phyloP scores from a whole-genome alignment of 768 basidiomycete species.

The Pulveroboletus ravenelii region DNA sequence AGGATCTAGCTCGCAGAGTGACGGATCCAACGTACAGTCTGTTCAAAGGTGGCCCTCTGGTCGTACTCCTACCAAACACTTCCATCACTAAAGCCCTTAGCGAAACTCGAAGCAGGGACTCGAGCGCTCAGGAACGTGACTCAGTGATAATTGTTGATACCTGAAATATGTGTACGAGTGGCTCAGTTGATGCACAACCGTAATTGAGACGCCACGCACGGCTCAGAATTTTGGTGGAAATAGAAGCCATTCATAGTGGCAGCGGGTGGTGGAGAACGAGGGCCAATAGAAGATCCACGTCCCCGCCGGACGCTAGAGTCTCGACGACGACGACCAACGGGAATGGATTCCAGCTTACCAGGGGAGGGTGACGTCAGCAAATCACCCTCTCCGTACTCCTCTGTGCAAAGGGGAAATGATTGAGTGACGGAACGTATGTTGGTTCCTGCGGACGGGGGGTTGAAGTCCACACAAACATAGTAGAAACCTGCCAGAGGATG shows the following conservation, averaged over 20 bases:
- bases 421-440: conserved; percentile 32
- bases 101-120: conserved; percentile 87
- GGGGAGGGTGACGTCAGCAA: conserved; percentile 29
- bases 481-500: conserved; percentile 65
- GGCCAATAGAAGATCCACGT: conserved; percentile 47
- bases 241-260: conserved; percentile 90
- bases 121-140: conserved; percentile 68
- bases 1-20: conserved; percentile 9
- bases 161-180: conserved; percentile 35
- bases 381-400: conserved; percentile 25
- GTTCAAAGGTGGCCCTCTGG: conserved; percentile 1
- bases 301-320: conserved; percentile 45
- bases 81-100: conserved; percentile 32
- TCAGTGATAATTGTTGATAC: conserved; percentile 85
- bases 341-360: conserved; percentile 35
- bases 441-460: conserved; percentile 48
- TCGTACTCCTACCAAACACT: neutral
- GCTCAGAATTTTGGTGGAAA: conserved; percentile 89
- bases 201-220: conserved; percentile 51
- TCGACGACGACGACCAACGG: conserved; percentile 35
- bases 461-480: conserved; percentile 92
- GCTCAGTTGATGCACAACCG: conserved; percentile 4
- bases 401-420: conserved; percentile 31
- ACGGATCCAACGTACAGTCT: conserved; percentile 2
- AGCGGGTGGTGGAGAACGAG: conserved; percentile 42